A percentile compares a stretch with the other conserved stretches of the same genome.
Conservation (phyloP, 116 monocot genomes). For the Iris pallida region DNA sequence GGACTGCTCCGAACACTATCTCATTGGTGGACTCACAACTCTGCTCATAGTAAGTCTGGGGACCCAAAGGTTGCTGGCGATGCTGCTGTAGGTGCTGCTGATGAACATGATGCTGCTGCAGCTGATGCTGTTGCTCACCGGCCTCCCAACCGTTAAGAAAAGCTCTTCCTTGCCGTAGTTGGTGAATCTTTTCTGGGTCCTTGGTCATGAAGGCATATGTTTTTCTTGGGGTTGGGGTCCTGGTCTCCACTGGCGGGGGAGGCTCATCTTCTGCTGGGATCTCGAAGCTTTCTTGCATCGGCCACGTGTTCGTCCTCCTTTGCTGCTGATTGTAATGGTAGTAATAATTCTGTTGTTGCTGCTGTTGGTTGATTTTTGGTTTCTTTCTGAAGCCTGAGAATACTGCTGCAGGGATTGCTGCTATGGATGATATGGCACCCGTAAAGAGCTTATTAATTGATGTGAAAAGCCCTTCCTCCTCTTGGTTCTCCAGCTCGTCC, state of each 20-base stretch:
- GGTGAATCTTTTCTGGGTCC: constrained; percentile 74
- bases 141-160: constrained; percentile 56
- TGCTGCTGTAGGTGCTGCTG: constrained; percentile 66
- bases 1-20: constrained; percentile 90
- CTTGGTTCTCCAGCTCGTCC: constrained; percentile 44
- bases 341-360: constrained; percentile 1
- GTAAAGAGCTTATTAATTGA: constrained; percentile 51
- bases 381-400: constrained; percentile 50
- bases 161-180: constrained; percentile 53
- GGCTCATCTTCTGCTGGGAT: constrained; percentile 71
- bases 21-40: constrained; percentile 84
- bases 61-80: constrained; percentile 63
- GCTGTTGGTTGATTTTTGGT: constrained; percentile 20
- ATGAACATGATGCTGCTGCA: constrained; percentile 1
- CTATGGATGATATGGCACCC: constrained; percentile 42
- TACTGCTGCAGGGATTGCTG: constrained; percentile 38
- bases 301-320: constrained; percentile 42
- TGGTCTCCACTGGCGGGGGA: constrained; percentile 62
- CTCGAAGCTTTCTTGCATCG: constrained; percentile 74
- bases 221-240: constrained; percentile 68
- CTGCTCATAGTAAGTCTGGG: constrained; percentile 83
- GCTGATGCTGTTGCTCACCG: constrained; percentile 29
- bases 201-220: constrained; percentile 98
- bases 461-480: constrained; percentile 66
- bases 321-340: constrained; percentile 29